Evolutionary conservation across 768 basidiomycete genomes (phyloP).

Genomic region (Russula lepida): DNA sequence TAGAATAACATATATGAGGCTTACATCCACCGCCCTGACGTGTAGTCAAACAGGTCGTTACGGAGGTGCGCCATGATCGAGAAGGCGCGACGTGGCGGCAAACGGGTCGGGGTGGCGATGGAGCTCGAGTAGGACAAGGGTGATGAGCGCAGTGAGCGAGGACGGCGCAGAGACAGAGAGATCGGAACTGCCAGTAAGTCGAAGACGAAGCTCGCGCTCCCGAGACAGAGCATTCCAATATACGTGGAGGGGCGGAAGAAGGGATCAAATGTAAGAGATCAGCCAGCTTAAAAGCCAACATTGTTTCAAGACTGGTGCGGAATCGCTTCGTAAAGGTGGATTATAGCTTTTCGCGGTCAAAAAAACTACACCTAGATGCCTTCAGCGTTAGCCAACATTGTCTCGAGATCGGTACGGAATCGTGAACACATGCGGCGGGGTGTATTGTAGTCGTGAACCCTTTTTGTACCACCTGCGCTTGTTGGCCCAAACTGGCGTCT

Average conservation of each 20-base stretch:
- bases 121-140: neutral
- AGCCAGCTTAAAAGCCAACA: no score
- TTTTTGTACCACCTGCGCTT: no score
- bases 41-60: slow-evolving; percentile 23
- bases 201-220: neutral
- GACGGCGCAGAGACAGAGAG: no score
- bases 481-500: no score
- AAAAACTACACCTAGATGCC: no score
- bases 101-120: neutral
- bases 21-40: slow-evolving; percentile 26
- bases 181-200: neutral
- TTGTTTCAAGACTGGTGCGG: no score
- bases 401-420: no score
- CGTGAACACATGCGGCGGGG: no score
- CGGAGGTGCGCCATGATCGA: neutral
- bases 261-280: no score
- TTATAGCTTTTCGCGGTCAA: no score
- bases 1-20: slow-evolving; percentile 17
- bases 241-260: neutral
- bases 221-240: neutral
- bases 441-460: neutral
- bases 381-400: no score
- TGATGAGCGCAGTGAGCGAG: neutral
- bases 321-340: no score
- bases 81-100: neutral